phyloP scores from a whole-genome alignment of 805 yeast species.

The Danielia reshetovae region DNA sequence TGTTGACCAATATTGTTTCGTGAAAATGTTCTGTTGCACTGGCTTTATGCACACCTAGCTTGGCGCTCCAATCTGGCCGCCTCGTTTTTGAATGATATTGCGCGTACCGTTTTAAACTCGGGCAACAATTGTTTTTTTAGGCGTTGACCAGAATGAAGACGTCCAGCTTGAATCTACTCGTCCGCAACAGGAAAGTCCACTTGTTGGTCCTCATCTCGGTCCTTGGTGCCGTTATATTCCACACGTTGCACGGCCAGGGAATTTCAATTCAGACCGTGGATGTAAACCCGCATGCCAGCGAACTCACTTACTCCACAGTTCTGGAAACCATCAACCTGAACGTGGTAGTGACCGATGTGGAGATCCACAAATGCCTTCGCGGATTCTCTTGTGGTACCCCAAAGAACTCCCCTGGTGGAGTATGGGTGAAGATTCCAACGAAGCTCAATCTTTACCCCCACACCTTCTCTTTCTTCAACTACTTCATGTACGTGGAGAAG shows the following conservation, averaged over 20 bases:
- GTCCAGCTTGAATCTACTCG: constrained; percentile 1
- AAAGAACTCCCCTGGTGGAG: background rate
- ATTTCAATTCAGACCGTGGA: constrained; percentile 5
- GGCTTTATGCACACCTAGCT: background rate
- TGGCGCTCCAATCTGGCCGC: too few relatives aligned
- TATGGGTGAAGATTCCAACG: constrained; percentile 11
- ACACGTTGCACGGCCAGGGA: constrained; percentile 6
- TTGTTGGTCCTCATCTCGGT: constrained; percentile 7
- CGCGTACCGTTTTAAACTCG: background rate
- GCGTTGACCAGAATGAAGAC: background rate
- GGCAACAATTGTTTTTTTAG: background rate
- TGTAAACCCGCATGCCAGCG: constrained; percentile 1
- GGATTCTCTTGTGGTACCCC: constrained; percentile 14
- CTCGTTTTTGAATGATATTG: background rate
- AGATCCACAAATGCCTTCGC: constrained; percentile 11
- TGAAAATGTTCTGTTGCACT: too few relatives aligned
- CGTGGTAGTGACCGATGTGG: constrained; percentile 12
- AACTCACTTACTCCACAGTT: constrained; percentile 6
- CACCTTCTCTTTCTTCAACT: constrained; percentile 9
- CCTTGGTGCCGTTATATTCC: constrained; percentile 6
- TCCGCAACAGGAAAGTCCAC: constrained; percentile 11
- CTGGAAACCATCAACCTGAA: constrained; percentile 9
- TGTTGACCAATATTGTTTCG: too few relatives aligned
- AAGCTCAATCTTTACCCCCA: constrained; percentile 13
- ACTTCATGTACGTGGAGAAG: constrained; percentile 15